A percentile compares a stretch with the other conserved stretches of the same genome.
phyloP scores from a whole-genome alignment of 352 stramenopile genomes.

The Phytophthora europaea region DNA sequence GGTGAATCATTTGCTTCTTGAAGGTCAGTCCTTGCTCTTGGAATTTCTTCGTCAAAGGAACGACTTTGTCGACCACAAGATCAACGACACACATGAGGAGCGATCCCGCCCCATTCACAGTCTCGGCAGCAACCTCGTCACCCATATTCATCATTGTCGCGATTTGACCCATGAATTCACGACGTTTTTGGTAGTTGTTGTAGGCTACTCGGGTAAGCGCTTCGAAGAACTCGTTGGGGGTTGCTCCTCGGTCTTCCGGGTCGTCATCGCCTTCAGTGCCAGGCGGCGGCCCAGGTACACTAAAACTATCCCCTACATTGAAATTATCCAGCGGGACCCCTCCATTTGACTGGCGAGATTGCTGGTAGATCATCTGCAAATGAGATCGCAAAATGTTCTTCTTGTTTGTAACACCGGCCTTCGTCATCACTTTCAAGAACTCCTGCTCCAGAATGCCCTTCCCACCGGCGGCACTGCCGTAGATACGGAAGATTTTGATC shows the following conservation, averaged over 20 bases:
- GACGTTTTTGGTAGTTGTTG: conserved; percentile 77
- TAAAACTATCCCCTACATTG: conserved; percentile 14
- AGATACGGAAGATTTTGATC: conserved; percentile 86
- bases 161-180: conserved; percentile 50
- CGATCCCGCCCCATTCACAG: conserved; percentile 13
- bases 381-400: conserved; percentile 84
- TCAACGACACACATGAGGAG: conserved; percentile 63
- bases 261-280: conserved; percentile 52
- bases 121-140: conserved; percentile 19
- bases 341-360: conserved; percentile 54
- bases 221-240: conserved; percentile 87
- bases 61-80: conserved; percentile 71
- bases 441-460: conserved; percentile 85
- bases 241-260: conserved; percentile 66
- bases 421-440: conserved; percentile 87
- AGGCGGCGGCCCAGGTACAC: neutral
- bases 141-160: conserved; percentile 46
- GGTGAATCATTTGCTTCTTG: conserved; percentile 88
- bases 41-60: conserved; percentile 81
- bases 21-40: conserved; percentile 85
- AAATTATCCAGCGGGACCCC: conserved; percentile 13
- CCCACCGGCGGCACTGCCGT: conserved; percentile 67
- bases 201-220: conserved; percentile 74
- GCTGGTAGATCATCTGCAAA: conserved; percentile 81
- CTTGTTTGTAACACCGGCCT: conserved; percentile 80